phyloP scores from a whole-genome alignment of 139 green algal species.

The Zygnema circumcarinatum region DNA sequence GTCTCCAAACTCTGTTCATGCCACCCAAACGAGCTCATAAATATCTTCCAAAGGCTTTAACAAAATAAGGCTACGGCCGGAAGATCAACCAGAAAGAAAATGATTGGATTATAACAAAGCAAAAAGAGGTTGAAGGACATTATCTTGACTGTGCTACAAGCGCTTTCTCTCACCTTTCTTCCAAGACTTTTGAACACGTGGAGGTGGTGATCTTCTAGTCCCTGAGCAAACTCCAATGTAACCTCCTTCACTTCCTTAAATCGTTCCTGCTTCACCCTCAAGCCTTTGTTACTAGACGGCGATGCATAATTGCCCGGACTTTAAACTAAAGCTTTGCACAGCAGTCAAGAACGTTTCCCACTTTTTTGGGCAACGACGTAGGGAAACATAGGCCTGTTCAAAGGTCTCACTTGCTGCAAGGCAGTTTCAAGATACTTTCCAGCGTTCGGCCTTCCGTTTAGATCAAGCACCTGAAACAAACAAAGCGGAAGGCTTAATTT shows the following conservation, averaged over 20 bases:
- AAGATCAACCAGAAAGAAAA: not conserved
- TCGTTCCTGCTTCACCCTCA: not conserved
- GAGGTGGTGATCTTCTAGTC: conserved; percentile 20
- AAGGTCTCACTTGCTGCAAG: too few species aligned
- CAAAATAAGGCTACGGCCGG: not conserved
- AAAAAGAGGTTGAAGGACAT: not conserved
- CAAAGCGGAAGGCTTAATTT: too few species aligned
- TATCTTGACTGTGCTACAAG: not conserved
- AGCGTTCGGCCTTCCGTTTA: too few species aligned
- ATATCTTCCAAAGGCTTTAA: not conserved
- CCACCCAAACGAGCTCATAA: not conserved
- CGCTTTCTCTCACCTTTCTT: not conserved
- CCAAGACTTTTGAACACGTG: not conserved
- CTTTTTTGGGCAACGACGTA: too few species aligned
- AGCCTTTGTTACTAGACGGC: not conserved
- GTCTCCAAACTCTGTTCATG: conserved; percentile 7
- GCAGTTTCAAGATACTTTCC: too few species aligned
- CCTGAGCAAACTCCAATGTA: conserved; percentile 22
- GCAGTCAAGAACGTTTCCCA: too few species aligned
- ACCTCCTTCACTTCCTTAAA: conserved; percentile 3
- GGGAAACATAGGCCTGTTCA: too few species aligned
- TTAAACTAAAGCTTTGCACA: too few species aligned
- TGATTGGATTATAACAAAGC: not conserved
- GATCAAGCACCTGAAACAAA: too few species aligned
- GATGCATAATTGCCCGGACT: not conserved